Base-by-base conservation (phyloP, 805 yeast genomes). In the Blastobotrys terrestris region DNA sequence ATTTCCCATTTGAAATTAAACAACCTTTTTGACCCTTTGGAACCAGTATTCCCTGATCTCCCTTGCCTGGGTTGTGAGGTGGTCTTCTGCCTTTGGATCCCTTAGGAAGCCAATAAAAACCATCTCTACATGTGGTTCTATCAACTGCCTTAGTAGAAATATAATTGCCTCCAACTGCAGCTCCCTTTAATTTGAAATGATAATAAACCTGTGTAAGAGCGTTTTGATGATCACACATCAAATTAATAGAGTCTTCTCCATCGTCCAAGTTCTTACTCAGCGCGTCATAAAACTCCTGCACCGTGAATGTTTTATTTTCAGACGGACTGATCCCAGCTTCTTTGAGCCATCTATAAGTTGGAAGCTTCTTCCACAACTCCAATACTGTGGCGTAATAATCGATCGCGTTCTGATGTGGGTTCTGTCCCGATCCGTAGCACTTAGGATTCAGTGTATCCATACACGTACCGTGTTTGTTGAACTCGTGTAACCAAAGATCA, bases 401-500 rank as follows among this genome's bases (percentile, higher is more conserved):
- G 53, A 80, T 82, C 26, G 87, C 90, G 49, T 73, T 63, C 60
- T 66, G 65, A 55, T 67, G 54, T 51, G 60, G 50, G 41, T 60
- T 51, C 13, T 67, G 62, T 20, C 56, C 59, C 5, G 51, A 48
- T 15, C 56, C 31, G 67, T 89, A 90, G 67, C 98, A 91, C 3
- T 67, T 60, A 2, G 94, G 87, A 52, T 77, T 79, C 46, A 91
- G 72, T 0, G 97, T 89, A 47, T 83, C 79, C 77, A 90, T 83
- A 70, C 97, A 91, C 7, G 96, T 89, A 20, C 91, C 97, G 66
- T 91, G 98, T 67, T 91, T 91, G 72, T 91, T 90, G 76, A 79
- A 91, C 69, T 91, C 97, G 68, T 91, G 97, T 39, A 78, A 75
- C 98, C 98, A 91, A 49, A 91, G 71, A 3, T 75, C 65, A 53